Conservation (phyloP, 2,329 filamentous ascomycete genomes). For the Colletotrichum incanum region DNA sequence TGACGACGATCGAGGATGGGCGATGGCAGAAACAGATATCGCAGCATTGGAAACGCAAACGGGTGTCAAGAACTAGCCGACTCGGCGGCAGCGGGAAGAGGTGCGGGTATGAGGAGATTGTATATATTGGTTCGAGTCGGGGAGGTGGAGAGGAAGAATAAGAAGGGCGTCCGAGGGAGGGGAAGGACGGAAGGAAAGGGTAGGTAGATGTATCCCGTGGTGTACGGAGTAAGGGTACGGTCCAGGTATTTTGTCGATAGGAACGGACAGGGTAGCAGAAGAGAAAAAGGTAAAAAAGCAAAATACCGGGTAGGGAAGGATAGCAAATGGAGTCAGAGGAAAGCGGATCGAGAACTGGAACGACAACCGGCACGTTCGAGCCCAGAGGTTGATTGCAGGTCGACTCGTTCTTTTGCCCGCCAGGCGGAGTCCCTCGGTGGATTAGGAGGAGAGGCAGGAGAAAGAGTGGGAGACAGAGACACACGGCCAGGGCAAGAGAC, state of each 20-base stretch:
- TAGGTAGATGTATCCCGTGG: slow-evolving; percentile 18
- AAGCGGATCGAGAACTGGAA: slow-evolving; percentile 42
- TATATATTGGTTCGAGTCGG: slow-evolving; percentile 31
- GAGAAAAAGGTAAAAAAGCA: slow-evolving; percentile 38
- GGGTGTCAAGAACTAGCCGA: slow-evolving; percentile 30
- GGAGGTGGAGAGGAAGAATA: slow-evolving; percentile 24
- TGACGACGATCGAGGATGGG: slow-evolving; percentile 31
- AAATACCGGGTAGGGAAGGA: slow-evolving; percentile 37
- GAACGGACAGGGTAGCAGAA: slow-evolving; percentile 20
- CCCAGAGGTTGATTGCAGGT: slow-evolving; percentile 40
- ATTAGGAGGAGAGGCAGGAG: slow-evolving; percentile 33
- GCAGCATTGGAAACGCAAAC: slow-evolving; percentile 41
- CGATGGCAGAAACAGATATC: slow-evolving; percentile 36
- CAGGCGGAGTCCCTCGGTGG: slow-evolving; percentile 32
- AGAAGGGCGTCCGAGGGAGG: slow-evolving; percentile 24
- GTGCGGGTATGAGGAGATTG: slow-evolving; percentile 18
- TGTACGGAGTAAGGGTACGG: neutral
- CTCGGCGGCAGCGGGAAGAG: slow-evolving; percentile 11
- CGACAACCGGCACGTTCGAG: slow-evolving; percentile 42
- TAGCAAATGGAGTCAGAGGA: slow-evolving; percentile 32
- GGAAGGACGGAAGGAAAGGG: slow-evolving; percentile 20
- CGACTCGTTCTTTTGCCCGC: slow-evolving; percentile 35
- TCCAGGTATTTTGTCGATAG: slow-evolving; percentile 2
- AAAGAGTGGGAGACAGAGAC: slow-evolving; percentile 17
- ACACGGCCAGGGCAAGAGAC: slow-evolving; percentile 36